Evolutionary conservation across 208 protist species (phyloP).

Genomic region (Acanthamoeba quina): DNA sequence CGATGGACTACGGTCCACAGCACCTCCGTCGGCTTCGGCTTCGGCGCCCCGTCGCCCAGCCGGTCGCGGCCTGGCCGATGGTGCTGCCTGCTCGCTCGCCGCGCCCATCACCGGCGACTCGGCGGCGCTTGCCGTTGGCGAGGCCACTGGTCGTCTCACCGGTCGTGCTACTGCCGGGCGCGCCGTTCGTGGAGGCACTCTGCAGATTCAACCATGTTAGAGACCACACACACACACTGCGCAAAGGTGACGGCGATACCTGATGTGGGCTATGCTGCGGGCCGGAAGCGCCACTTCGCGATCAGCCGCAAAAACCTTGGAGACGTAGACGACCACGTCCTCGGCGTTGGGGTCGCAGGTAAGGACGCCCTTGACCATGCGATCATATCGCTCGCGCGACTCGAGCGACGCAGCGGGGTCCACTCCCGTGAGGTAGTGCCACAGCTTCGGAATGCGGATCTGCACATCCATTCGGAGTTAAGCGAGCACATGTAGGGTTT

Average conservation of each 20-base stretch:
- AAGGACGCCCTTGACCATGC: slow-evolving; percentile 53
- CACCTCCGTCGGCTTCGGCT: not conserved
- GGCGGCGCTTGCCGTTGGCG: not conserved
- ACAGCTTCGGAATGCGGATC: slow-evolving; percentile 65
- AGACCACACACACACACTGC: not conserved
- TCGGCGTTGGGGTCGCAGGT: slow-evolving; percentile 61
- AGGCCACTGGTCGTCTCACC: slow-evolving; percentile 2
- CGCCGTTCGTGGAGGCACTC: not conserved
- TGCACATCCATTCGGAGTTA: not conserved
- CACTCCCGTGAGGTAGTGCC: slow-evolving; percentile 26
- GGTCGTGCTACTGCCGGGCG: not conserved
- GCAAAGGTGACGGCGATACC: not conserved
- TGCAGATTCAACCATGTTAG: not conserved
- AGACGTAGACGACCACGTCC: slow-evolving; percentile 73
- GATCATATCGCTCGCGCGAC: slow-evolving; percentile 16
- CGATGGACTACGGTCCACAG: not conserved
- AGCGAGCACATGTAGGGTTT: not conserved
- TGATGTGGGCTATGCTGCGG: slow-evolving; percentile 51
- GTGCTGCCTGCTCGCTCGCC: not conserved
- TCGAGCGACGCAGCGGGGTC: slow-evolving; percentile 20
- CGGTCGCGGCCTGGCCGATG: not conserved
- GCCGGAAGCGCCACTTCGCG: slow-evolving; percentile 46
- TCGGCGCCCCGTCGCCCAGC: not conserved
- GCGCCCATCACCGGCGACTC: not conserved
- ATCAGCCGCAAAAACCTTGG: slow-evolving; percentile 75